phyloP scores from a whole-genome alignment of 225 moss, liverwort and hornwort genomes.

The Lunularia cruciata region DNA sequence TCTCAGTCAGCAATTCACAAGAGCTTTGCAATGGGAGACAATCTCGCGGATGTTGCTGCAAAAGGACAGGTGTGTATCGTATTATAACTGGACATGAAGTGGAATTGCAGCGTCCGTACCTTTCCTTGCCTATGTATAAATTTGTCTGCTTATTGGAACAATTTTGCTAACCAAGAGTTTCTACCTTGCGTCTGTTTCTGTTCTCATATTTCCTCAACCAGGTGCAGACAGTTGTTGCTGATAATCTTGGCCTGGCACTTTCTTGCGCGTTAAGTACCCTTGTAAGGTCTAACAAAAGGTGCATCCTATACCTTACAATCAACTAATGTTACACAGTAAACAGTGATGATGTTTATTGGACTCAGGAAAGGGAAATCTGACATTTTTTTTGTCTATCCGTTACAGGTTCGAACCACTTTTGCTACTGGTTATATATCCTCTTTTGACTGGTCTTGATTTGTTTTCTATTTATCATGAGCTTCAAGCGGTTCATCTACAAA shows the following conservation, averaged over 20 bases:
- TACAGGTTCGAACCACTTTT: conserved; percentile 50
- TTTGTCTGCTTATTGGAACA: background rate
- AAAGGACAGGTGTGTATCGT: conserved; percentile 73
- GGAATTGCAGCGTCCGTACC: too few relatives aligned
- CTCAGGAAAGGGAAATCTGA: background rate
- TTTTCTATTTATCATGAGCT: conserved; percentile 83
- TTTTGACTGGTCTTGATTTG: conserved; percentile 61
- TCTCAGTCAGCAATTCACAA: conserved; percentile 86
- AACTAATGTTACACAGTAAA: too few relatives aligned
- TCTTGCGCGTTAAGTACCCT: conserved; percentile 59
- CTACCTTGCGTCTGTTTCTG: background rate
- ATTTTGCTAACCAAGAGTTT: too few relatives aligned
- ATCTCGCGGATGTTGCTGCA: conserved; percentile 91
- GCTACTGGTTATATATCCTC: conserved; percentile 61
- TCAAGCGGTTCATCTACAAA: conserved; percentile 78
- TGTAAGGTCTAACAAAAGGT: conserved; percentile 48
- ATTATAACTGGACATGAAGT: too few relatives aligned
- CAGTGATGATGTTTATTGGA: background rate
- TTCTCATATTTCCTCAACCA: conserved; percentile 24
- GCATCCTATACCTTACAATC: too few relatives aligned
- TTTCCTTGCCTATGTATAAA: background rate
- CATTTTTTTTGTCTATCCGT: background rate
- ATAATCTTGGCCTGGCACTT: conserved; percentile 84
- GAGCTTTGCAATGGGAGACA: conserved; percentile 85
- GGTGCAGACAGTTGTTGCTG: conserved; percentile 94